phyloP scores from a whole-genome alignment of 495 filamentous ascomycete genomes.

The Hypoxylon perforatum region DNA sequence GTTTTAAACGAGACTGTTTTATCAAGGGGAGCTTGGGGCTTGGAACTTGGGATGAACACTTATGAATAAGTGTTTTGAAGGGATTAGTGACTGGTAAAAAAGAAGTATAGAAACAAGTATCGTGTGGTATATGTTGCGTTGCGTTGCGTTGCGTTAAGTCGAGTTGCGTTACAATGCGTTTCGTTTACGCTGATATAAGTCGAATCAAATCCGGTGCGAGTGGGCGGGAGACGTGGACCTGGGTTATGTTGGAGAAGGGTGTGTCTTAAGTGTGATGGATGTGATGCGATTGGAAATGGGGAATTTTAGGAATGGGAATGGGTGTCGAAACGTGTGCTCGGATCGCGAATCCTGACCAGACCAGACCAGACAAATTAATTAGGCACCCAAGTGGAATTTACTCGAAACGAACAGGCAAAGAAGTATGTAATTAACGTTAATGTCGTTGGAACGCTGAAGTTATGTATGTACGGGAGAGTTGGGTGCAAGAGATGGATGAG shows the following conservation, averaged over 20 bases:
- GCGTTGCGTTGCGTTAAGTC: slow-evolving; percentile 7
- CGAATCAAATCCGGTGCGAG: neutral
- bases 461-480: neutral
- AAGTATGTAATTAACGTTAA: neutral
- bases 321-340: slow-evolving; percentile 40
- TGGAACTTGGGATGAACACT: neutral
- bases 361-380: slow-evolving; percentile 10
- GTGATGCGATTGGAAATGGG: slow-evolving; percentile 22
- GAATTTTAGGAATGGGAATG: neutral
- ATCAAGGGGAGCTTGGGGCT: neutral
- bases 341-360: slow-evolving; percentile 31
- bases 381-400: slow-evolving; percentile 5
- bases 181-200: neutral
- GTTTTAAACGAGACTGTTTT: neutral
- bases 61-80: neutral
- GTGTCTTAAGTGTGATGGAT: slow-evolving; percentile 9
- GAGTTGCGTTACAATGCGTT: slow-evolving; percentile 4
- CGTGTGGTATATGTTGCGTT: slow-evolving; percentile 4
- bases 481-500: neutral
- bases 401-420: too few species aligned
- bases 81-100: neutral
- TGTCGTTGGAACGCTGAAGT: neutral
- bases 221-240: neutral
- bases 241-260: neutral
- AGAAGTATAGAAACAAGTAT: neutral